Conservation (phyloP, 2,329 filamentous ascomycete species). For the Pezicula radicicola region DNA sequence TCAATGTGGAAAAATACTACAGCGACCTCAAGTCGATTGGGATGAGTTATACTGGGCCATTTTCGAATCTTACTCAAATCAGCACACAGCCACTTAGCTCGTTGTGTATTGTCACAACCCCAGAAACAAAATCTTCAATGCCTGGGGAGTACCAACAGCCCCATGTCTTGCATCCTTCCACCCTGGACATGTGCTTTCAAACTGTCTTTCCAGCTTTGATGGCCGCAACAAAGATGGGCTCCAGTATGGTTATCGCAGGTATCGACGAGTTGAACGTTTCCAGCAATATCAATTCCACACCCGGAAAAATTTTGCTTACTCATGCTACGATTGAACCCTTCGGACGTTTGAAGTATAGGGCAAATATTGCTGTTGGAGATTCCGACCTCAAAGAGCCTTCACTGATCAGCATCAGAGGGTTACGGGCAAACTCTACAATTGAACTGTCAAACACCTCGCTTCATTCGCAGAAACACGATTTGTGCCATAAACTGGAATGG, state of each 20-base stretch:
- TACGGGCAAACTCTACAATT: neutral
- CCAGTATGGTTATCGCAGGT: neutral
- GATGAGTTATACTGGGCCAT: slow-evolving; percentile 44
- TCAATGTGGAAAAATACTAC: slow-evolving; percentile 36
- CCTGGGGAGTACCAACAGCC: slow-evolving; percentile 49
- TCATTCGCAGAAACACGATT: neutral
- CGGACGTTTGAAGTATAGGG: neutral
- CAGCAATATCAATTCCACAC: neutral
- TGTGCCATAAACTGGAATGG: neutral
- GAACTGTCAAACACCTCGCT: neutral
- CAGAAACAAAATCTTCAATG: slow-evolving; percentile 43
- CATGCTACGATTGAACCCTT: neutral
- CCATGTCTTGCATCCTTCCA: slow-evolving; percentile 53
- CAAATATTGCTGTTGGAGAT: neutral
- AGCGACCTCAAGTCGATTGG: slow-evolving; percentile 40
- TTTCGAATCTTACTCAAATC: slow-evolving; percentile 45
- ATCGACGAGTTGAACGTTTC: neutral
- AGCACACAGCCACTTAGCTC: slow-evolving; percentile 29
- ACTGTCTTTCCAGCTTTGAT: slow-evolving; percentile 20
- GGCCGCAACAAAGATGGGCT: neutral
- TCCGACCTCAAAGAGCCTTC: neutral
- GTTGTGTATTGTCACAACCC: slow-evolving; percentile 30
- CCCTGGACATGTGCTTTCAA: slow-evolving; percentile 40
- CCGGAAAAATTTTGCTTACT: neutral
- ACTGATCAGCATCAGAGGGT: neutral